These are phyloP conservation scores for Boletus pseudopeckii DNA, from an alignment of 768 basidiomycete species.

Conservation along the genomic window DNA sequence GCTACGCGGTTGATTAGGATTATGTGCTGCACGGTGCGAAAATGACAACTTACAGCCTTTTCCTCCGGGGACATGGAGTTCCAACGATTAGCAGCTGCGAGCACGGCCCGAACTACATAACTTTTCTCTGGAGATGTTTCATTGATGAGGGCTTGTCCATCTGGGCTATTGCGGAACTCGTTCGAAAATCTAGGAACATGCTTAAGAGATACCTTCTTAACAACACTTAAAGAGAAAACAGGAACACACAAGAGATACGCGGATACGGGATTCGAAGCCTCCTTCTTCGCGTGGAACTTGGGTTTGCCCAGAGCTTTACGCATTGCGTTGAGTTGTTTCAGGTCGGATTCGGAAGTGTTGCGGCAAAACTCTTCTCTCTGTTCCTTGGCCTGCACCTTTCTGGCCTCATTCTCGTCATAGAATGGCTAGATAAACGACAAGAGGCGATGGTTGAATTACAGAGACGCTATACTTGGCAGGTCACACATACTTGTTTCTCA, in stretches of 20 bases:
- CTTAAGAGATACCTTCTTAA: background rate
- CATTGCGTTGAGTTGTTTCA: slow-evolving; percentile 33
- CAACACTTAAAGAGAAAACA: background rate
- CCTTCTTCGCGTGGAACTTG: slow-evolving; percentile 4
- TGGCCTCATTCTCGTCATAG: slow-evolving; percentile 16
- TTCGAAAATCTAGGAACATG: slow-evolving; percentile 16
- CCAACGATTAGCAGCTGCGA: slow-evolving; percentile 29
- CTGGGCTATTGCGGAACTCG: slow-evolving; percentile 17
- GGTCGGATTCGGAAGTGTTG: slow-evolving; percentile 11
- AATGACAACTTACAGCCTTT: slow-evolving; percentile 25
- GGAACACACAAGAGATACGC: slow-evolving; percentile 28
- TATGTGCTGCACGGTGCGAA: background rate
- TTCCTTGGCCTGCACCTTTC: slow-evolving; percentile 18
- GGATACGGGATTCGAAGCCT: background rate
- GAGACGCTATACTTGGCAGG: background rate
- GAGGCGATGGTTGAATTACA: background rate
- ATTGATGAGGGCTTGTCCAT: slow-evolving; percentile 14
- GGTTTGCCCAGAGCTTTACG: slow-evolving; percentile 27
- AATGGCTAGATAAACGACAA: slow-evolving; percentile 22
- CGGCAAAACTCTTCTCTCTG: slow-evolving; percentile 30
- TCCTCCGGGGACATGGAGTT: slow-evolving; percentile 30
- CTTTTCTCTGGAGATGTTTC: slow-evolving; percentile 2
- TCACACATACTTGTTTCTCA: slow-evolving; percentile 35
- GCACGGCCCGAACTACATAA: background rate
- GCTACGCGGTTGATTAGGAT: slow-evolving; percentile 11